Evolutionary conservation across 176 grass and related monocot species (phyloP), one percentile per base, ranked within the genome.

Genomic region (Cocos nucifera): DNA sequence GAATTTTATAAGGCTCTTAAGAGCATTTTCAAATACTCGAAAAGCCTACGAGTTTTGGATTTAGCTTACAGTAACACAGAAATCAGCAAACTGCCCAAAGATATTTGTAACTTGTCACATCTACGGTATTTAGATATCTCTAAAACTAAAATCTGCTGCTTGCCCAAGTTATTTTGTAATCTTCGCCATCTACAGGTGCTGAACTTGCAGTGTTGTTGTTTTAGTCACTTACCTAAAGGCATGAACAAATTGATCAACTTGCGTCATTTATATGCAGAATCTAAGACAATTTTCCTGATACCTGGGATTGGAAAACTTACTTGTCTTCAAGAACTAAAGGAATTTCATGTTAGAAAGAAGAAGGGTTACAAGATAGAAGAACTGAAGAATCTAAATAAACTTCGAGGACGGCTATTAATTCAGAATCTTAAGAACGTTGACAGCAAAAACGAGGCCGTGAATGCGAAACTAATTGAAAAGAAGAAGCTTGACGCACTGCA

Each of bases 151-250:
- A 79, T 79, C 56, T n/a, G 53, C 17, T 4, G 7, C 25, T 55
- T 79, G 27, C 68, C 69, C 14, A 49, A 66, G 18, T 19, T 44
- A 18, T 72, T 79, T 72, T 58, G 19, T 24, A 20, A n/a, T 9
- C 59, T 73, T 15, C 60, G 18, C 57, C 64, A 74, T 50, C 73
- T 86, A 15, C 74, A 86, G 23, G 64, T 80, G 25, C 69, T 86
- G 54, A 44, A 18, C 19, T 17, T 81, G 21, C 63, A 63, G 35
- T 63, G 50, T 1, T 81, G 71, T 20, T 15, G 10, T 0, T 64
- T 81, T 61, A 25, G 58, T 29, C 14, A 49, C 52, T 53, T 81
- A 26, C 78, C 78, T 53, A 57, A 49, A 70, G 32, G 6, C 25
- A 64, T 81, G 51, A 81, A 75, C 35, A 6, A 70, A 55, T 56